Evolutionary conservation across 768 basidiomycete species (phyloP), one percentile per base, ranked within the genome.

Genomic region (Pleurotus giganteus): DNA sequence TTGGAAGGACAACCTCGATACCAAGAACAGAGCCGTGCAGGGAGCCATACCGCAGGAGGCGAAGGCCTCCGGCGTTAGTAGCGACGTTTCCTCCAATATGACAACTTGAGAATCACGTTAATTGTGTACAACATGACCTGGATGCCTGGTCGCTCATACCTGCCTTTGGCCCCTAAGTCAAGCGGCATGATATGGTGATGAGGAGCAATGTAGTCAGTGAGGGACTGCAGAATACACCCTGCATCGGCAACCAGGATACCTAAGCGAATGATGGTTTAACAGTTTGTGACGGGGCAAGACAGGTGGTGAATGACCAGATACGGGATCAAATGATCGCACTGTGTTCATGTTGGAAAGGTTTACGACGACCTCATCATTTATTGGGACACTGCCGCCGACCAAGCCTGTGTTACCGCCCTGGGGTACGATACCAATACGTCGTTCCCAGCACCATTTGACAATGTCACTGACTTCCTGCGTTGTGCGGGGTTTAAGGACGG

Each of bases 391-490:
- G 32, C 97, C 97, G 54, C 95, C 97, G 32, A 99, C 97, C 11
- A 99, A 82, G 13, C 97, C 97, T 0, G 97, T 99, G 73, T 99
- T 99, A 43, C 97, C 97, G 44, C 97, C 96, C 69, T 99, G 97
- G 1, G 97, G 97, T 2, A 97, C 94, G 52, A 98, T 82, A n/a
- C 86, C 87, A 37, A 99, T 89, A 53, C 82, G 79, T 54, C 84
- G 79, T 52, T 86, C 77, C 61, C 87, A 84, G 70, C 97, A 98
- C 77, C 86, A 91, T 66, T 85, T 87, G 65, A 98, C 76, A 52
- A 98, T 89, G 61, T 88, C 75, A 68, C 88, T 89, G 66, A 98
- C 94, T 72, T 99, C 86, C 57, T 89, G 73, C 0, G 91, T 89
- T 1, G 89, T 85, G 62, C 86, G 90, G 4, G 97, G 97, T 66